Conservation (phyloP, 331 rosid genomes). For the Quercus tomentella region DNA sequence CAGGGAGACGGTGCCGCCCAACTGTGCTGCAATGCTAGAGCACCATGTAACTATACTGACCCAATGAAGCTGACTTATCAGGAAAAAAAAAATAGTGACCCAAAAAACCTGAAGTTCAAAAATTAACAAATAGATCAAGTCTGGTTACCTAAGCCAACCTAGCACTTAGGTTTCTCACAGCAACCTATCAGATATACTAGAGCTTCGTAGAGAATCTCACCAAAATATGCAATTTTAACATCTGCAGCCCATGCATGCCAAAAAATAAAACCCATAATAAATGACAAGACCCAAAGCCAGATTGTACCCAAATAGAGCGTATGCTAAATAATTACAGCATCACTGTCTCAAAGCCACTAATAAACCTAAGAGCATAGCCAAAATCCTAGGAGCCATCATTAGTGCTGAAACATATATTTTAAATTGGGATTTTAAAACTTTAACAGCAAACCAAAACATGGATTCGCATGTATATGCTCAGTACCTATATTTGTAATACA, state of each 20-base stretch:
- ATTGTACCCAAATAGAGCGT: background rate
- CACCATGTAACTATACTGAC: no score
- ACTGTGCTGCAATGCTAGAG: no score
- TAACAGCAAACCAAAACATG: background rate
- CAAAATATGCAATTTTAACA: conserved; percentile 10
- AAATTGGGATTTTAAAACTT: background rate
- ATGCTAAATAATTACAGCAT: background rate
- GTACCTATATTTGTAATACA: background rate
- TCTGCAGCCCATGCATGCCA: conserved; percentile 3
- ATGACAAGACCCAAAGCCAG: background rate
- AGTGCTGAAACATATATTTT: background rate
- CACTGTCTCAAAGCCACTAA: background rate
- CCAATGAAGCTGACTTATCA: no score
- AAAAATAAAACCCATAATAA: background rate
- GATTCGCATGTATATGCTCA: background rate
- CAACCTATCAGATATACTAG: conserved; percentile 14
- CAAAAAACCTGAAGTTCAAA: no score
- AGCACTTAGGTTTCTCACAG: conserved; percentile 5
- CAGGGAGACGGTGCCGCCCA: no score
- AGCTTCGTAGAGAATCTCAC: background rate
- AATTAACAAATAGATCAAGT: no score
- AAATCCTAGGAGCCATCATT: background rate
- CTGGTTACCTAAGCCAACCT: background rate
- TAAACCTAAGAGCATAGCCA: background rate
- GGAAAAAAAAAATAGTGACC: no score